phyloP scores from a whole-genome alignment of 1,284 basidiomycete genomes.

The Sporisorium reilianum region DNA sequence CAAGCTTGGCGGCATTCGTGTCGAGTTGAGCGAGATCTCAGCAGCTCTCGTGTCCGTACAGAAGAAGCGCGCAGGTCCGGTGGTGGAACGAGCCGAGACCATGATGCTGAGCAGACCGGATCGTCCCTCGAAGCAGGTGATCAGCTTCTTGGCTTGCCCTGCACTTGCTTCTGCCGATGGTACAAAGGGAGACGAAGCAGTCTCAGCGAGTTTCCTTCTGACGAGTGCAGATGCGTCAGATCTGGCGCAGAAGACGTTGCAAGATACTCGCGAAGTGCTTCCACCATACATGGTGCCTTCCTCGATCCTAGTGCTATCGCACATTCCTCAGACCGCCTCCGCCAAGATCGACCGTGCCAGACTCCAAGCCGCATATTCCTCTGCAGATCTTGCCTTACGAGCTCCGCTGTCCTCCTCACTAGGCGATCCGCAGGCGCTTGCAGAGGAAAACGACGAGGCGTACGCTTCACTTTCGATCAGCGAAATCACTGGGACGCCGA shows the following conservation, averaged over 20 bases:
- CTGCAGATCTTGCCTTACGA: constrained; percentile 11
- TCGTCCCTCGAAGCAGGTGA: constrained; percentile 19
- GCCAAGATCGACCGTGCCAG: constrained; percentile 21
- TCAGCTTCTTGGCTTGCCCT: constrained; percentile 21
- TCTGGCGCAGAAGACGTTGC: constrained; percentile 9
- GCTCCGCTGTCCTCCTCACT: neutral
- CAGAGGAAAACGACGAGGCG: neutral
- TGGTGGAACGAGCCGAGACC: constrained; percentile 13
- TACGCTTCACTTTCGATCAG: constrained; percentile 1
- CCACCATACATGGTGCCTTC: constrained; percentile 26
- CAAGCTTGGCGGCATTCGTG: constrained; percentile 64
- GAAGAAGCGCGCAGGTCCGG: neutral
- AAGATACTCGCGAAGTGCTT: constrained; percentile 1
- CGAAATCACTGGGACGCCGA: constrained; percentile 11
- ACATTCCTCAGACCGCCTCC: constrained; percentile 24
- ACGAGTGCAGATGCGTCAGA: neutral
- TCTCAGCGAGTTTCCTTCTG: constrained; percentile 6
- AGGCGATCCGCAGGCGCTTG: neutral
- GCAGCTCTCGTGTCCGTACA: constrained; percentile 10
- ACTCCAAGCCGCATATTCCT: constrained; percentile 15
- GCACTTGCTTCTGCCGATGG: neutral
- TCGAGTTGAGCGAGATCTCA: constrained; percentile 59
- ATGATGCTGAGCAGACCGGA: constrained; percentile 22
- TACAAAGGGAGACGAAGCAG: neutral
- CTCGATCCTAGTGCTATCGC: constrained; percentile 9